These are phyloP conservation scores for Blastomyces silverae DNA, from an alignment of 2,329 filamentous ascomycete species.

Conservation along the genomic window DNA sequence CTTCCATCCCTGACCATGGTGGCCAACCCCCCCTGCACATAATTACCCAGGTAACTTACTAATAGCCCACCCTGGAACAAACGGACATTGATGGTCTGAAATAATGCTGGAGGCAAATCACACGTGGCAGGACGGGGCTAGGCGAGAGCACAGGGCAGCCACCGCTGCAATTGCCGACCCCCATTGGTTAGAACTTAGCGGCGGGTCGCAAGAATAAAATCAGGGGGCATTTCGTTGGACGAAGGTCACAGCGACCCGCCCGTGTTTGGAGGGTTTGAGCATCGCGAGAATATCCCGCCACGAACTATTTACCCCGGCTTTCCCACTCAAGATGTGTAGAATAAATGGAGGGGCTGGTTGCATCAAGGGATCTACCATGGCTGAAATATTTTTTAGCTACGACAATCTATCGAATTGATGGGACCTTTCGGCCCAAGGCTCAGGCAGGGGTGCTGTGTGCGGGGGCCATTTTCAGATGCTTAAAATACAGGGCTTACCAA, in stretches of 20 bases:
- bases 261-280: no score
- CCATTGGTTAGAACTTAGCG: neutral
- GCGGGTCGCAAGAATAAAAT: neutral
- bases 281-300: no score
- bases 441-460: no score
- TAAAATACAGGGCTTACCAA: neutral
- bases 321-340: neutral
- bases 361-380: neutral
- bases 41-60: no score
- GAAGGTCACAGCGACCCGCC: no score
- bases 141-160: neutral
- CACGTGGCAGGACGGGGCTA: conserved; percentile 2
- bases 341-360: neutral
- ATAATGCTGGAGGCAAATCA: neutral
- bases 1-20: neutral
- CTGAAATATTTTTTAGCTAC: no score
- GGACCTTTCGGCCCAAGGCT: no score
- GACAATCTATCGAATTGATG: no score
- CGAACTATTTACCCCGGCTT: neutral
- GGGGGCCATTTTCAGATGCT: neutral
- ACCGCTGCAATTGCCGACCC: neutral
- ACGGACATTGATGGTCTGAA: neutral
- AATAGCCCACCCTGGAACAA: neutral
- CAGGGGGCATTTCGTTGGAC: neutral
- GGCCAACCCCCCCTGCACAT: neutral